Conservation (phyloP, 306 rosid genomes). For the Vicia sativa region DNA sequence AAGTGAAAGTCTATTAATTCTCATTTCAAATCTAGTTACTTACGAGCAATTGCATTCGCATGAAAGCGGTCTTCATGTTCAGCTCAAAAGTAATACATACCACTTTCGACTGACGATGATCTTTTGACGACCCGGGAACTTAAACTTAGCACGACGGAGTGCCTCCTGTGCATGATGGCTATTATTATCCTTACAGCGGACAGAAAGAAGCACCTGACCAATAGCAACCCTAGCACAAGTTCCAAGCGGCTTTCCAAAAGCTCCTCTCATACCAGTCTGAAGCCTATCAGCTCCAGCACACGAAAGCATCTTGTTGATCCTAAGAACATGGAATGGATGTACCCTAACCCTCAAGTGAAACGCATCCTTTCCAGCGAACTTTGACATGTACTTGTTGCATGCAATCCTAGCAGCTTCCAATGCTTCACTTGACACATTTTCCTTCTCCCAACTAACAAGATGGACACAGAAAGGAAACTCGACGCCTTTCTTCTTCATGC, state of each 20-base stretch:
- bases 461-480: conserved; percentile 94
- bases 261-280: no score
- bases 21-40: no score
- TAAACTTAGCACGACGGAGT: conserved; percentile 84
- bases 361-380: conserved; percentile 82
- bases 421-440: conserved; percentile 85
- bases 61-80: background rate
- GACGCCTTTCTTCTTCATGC: conserved; percentile 90
- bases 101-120: conserved; percentile 83
- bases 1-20: no score
- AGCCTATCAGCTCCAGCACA: conserved; percentile 78
- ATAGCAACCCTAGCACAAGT: no score
- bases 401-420: conserved; percentile 89
- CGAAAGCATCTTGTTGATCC: conserved; percentile 87
- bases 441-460: conserved; percentile 90
- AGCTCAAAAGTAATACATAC: conserved; percentile 50
- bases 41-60: no score
- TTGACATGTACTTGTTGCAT: conserved; percentile 85
- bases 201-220: no score
- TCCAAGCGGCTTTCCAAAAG: no score
- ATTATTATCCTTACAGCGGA: conserved; percentile 76
- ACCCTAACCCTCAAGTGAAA: conserved; percentile 91
- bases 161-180: conserved; percentile 84
- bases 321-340: conserved; percentile 88
- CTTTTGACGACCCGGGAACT: conserved; percentile 91